These are phyloP conservation scores for Skeletonema costatum DNA, from an alignment of 108 stramenopile genomes.

Conservation along the genomic window DNA sequence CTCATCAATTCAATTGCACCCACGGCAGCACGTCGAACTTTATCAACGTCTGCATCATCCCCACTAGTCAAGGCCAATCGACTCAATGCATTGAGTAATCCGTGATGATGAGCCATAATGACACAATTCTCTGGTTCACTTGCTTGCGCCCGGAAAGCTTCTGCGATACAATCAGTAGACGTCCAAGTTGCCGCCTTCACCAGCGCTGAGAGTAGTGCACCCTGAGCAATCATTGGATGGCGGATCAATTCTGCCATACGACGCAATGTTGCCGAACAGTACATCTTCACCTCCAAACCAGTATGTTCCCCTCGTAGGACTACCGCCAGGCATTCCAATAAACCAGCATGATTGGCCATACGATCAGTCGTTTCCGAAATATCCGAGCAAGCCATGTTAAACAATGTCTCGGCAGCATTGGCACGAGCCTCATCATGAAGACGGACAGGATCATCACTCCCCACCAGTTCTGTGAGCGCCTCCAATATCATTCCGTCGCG, in stretches of 20 bases:
- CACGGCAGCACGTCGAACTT: slow-evolving; percentile 43
- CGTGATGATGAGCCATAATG: slow-evolving; percentile 55
- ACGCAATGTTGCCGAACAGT: slow-evolving; percentile 57
- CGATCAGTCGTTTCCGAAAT: slow-evolving; percentile 62
- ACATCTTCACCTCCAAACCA: slow-evolving; percentile 56
- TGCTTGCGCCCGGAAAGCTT: slow-evolving; percentile 48
- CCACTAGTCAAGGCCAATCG: slow-evolving; percentile 47
- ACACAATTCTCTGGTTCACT: slow-evolving; percentile 39
- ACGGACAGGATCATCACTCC: slow-evolving; percentile 41
- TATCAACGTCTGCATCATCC: slow-evolving; percentile 39
- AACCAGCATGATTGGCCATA: slow-evolving; percentile 76
- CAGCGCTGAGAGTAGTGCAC: slow-evolving; percentile 53
- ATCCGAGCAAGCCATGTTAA: slow-evolving; percentile 57
- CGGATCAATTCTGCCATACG: slow-evolving; percentile 62
- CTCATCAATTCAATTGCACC: slow-evolving; percentile 54
- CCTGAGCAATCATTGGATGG: slow-evolving; percentile 52
- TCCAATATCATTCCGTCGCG: slow-evolving; percentile 52
- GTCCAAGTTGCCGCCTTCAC: slow-evolving; percentile 60
- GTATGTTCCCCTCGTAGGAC: slow-evolving; percentile 43
- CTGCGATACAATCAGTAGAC: slow-evolving; percentile 55
- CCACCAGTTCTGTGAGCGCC: slow-evolving; percentile 42
- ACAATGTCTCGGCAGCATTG: slow-evolving; percentile 60
- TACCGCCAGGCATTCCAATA: slow-evolving; percentile 66
- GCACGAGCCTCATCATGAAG: slow-evolving; percentile 53
- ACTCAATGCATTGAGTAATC: slow-evolving; percentile 52